Base-by-base conservation (phyloP, 2,329 filamentous ascomycete genomes). In the Diaporthe aspalathi region DNA sequence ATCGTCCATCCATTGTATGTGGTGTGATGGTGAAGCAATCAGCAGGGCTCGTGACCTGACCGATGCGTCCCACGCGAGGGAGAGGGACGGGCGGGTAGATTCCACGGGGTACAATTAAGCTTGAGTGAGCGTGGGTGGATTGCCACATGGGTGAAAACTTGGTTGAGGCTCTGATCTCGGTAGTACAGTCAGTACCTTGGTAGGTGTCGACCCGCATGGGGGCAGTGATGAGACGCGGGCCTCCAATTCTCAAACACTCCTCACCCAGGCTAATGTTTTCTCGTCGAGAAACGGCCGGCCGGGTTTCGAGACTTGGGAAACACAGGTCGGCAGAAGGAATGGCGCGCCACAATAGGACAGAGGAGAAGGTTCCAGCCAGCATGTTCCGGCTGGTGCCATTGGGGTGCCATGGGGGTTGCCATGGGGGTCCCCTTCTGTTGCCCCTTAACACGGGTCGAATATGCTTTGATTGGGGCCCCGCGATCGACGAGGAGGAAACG, bases 351-450 rank as follows among this genome's bases (percentile, higher is more conserved):
- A n/a, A n/a, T n/a, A n/a, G n/a, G n/a, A n/a, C n/a, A n/a, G n/a
- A n/a, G n/a, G 12, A 78, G 78, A 78, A 79, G 76, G 76, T 76
- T 76, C 77, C 78, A 78, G 78, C 73, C 77, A 75, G 72, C 71
- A 71, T 70, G 79, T 77, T 77, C 43, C 77, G 74, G 71, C 60
- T 65, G 60, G n/a, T 50, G 60, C 38, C 12, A 8, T 20, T 24
- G 29, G 45, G 43, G 43, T 29, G 20, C 49, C 32, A 67, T 68
- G 60, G 50, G 43, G 35, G 35, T 67, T 38, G 60, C n/a, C n/a
- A n/a, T n/a, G 68, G 63, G 68, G 73, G 54, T 63, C 63, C 45
- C 66, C 71, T 27, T 24, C 24, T 47, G 4, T 22, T 38, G 9
- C 45, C 45, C 67, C 54, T 69, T 67, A 65, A 38, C 45, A 38